Percentiles rank a stretch among this genome's conserved stretches.
phyloP scores from a whole-genome alignment of 108 stramenopile species.

The Nitzschia palea region DNA sequence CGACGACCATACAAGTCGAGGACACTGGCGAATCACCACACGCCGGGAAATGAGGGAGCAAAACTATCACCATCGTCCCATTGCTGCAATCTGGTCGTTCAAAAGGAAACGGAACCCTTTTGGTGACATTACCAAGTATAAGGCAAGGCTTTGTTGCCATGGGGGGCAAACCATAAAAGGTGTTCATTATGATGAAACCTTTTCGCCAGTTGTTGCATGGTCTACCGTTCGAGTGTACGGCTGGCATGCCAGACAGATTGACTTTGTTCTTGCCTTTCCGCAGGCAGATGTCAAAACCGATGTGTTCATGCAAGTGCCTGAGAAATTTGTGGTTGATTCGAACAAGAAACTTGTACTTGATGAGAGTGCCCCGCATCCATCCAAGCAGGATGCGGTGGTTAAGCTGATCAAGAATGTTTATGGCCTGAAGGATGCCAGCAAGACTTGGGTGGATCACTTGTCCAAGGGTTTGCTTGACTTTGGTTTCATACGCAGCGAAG shows the following conservation, averaged over 20 bases:
- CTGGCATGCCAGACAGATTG: conserved; percentile 30
- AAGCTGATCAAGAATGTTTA: too few species aligned
- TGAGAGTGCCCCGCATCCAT: not conserved
- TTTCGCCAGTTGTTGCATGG: conserved; percentile 56
- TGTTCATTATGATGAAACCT: conserved; percentile 54
- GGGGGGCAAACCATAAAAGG: conserved; percentile 45
- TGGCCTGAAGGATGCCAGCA: not conserved
- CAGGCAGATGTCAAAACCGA: conserved; percentile 31
- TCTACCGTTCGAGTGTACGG: conserved; percentile 34
- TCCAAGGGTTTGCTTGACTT: not conserved
- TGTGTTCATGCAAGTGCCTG: conserved; percentile 4
- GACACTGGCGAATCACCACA: not conserved
- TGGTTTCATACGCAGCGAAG: not conserved
- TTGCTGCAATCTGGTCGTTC: conserved; percentile 32
- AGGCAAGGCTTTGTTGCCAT: conserved; percentile 55
- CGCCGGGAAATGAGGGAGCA: conserved; percentile 8
- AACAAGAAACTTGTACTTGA: not conserved
- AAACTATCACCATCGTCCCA: conserved; percentile 9
- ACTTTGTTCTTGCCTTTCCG: conserved; percentile 48
- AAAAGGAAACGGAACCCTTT: conserved; percentile 29
- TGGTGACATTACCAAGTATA: conserved; percentile 42
- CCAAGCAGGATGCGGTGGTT: too few species aligned
- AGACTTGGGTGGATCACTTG: not conserved
- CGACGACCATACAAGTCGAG: not conserved
- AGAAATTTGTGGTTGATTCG: too few species aligned